Evolutionary conservation across 2,329 filamentous ascomycete species (phyloP), one percentile per base, ranked within the genome.

Genomic region (Fusarium pininemorale): DNA sequence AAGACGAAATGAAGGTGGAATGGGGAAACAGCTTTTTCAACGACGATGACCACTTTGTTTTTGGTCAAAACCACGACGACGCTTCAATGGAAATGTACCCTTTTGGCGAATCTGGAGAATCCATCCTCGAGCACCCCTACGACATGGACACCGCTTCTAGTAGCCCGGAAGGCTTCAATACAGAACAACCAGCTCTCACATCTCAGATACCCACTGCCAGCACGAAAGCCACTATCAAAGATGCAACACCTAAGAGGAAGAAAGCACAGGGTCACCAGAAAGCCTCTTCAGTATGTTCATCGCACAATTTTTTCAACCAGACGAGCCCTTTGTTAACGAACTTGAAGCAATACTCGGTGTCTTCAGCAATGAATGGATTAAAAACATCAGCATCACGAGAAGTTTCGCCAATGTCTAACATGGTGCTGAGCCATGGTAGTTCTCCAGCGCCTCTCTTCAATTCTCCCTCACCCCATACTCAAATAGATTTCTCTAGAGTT

Each of bases 111-210:
- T 74, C 38, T 50, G 41, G 41, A 80, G 24, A 80, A 81, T 63
- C 87, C 67, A 83, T 84, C 58, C 85, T 87, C 83, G 83, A 86
- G 59, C 82, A 83, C 51, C 82, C 85, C 54, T 89, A 90, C 74
- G 87, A 90, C 72, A 91, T 91, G 77, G 86, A 88, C 22, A 89
- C 88, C 74, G 87, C 87, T 14, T 87, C 88, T 5, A 90, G 86
- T 74, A 92, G 89, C 69, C 89, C 90, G 11, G 86, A 84, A 63
- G 83, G 81, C 14, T 54, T 77, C 20, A 76, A 71, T 39, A 72
- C 65, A 20, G 78, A 71, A 41, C 59, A 70, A 15, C 78, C 83
- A 62, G 84, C 86, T 72, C 82, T 84, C 14, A 87, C 85, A 12
- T 82, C 83, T n/a, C 78, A 77, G 53, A 86, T 85, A 82, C 81